A percentile compares a stretch with the other conserved stretches of the same genome.
These are phyloP conservation scores for Erythrophleum fordii DNA, from an alignment of 306 rosid species.

Conservation along the genomic window DNA sequence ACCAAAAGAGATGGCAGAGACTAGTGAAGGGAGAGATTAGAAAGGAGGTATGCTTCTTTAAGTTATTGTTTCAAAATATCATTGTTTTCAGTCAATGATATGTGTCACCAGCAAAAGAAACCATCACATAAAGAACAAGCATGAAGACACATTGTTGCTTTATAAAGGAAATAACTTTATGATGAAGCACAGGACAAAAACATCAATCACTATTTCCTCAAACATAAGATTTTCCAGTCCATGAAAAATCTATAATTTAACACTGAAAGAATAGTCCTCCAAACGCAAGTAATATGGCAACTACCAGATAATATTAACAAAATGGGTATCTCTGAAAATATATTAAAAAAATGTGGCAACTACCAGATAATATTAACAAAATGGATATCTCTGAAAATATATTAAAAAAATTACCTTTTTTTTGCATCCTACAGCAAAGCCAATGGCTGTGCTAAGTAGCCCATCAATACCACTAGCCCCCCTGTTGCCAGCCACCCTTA, in stretches of 20 bases:
- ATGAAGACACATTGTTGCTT: neutral
- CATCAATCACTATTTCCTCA: neutral
- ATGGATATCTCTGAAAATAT: slow-evolving; percentile 27
- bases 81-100: neutral
- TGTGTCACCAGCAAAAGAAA: neutral
- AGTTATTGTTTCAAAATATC: neutral
- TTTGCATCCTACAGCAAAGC: slow-evolving; percentile 90
- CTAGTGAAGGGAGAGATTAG: neutral
- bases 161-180: neutral
- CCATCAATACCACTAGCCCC: slow-evolving; percentile 99
- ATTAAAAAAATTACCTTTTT: slow-evolving; percentile 54
- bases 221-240: neutral
- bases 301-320: slow-evolving; percentile 24
- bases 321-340: slow-evolving; percentile 30
- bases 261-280: slow-evolving; percentile 26
- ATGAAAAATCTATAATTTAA: neutral
- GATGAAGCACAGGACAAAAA: neutral
- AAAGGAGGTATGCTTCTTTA: neutral
- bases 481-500: slow-evolving; percentile 82
- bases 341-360: neutral
- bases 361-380: slow-evolving; percentile 27
- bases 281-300: slow-evolving; percentile 16
- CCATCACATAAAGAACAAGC: neutral
- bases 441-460: slow-evolving; percentile 90
- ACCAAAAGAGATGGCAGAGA: neutral